Conservation (phyloP, 768 basidiomycete species). For the Exidia glandulosa region DNA sequence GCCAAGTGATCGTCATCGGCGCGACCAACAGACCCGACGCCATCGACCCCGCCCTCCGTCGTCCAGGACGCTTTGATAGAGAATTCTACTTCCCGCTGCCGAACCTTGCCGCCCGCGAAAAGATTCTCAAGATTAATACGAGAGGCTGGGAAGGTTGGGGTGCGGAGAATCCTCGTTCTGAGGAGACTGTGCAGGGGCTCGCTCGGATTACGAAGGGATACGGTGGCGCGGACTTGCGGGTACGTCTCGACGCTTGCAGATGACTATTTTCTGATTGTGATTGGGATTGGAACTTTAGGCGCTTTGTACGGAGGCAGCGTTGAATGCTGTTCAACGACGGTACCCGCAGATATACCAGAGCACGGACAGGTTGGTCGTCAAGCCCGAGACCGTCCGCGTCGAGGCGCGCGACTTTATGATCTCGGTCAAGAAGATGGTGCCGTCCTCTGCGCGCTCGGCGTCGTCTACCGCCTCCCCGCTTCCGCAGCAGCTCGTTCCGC, state of each 20-base stretch:
- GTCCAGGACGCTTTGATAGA: conserved; percentile 92
- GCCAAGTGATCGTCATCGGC: conserved; percentile 23
- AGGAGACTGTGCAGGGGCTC: conserved; percentile 47
- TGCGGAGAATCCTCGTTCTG: conserved; percentile 29
- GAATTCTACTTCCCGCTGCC: conserved; percentile 98
- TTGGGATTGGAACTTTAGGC: conserved; percentile 40
- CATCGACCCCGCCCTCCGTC: conserved; percentile 88
- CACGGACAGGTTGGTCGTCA: conserved; percentile 69
- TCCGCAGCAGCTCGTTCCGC: conserved; percentile 71
- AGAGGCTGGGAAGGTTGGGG: conserved; percentile 81
- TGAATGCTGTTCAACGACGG: conserved; percentile 90
- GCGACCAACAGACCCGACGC: conserved; percentile 97
- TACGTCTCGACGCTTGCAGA: conserved; percentile 27
- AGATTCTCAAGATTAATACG: conserved; percentile 86
- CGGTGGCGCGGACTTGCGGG: conserved; percentile 92
- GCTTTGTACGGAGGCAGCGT: conserved; percentile 88
- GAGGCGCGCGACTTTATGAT: conserved; percentile 93
- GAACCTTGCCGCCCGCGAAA: conserved; percentile 69
- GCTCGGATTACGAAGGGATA: conserved; percentile 93
- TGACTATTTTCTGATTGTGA: background rate
- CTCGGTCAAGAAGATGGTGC: conserved; percentile 88
- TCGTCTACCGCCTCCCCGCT: conserved; percentile 77
- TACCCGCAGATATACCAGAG: conserved; percentile 98
- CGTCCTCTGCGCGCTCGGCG: conserved; percentile 87
- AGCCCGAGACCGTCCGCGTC: conserved; percentile 77